Conservation (phyloP, 352 stramenopile genomes). For the Phytopythium litorale region DNA sequence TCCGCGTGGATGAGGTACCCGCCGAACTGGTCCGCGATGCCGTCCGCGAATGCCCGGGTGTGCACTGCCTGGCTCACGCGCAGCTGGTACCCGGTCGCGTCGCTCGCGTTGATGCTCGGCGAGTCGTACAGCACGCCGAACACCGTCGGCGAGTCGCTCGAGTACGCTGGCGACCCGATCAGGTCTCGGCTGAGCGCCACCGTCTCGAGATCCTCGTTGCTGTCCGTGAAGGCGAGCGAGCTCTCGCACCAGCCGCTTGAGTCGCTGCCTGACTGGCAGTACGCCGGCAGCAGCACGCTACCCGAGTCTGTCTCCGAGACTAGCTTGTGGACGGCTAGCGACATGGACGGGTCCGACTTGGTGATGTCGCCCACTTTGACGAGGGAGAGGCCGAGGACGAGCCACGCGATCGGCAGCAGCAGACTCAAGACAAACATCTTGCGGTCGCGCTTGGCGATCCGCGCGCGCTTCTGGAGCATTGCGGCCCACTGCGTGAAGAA, state of each 20-base stretch:
- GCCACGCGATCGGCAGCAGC: constrained; percentile 75
- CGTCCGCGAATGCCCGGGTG: constrained; percentile 29
- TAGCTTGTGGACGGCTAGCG: not conserved
- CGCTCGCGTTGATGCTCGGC: constrained; percentile 18
- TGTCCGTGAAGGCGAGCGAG: constrained; percentile 24
- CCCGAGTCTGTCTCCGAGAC: not conserved
- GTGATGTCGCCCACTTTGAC: constrained; percentile 35
- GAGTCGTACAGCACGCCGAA: constrained; percentile 30
- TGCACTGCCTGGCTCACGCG: constrained; percentile 31
- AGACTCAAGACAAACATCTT: constrained; percentile 78
- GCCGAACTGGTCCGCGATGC: constrained; percentile 46
- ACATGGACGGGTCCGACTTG: constrained; percentile 4
- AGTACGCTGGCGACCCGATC: constrained; percentile 13
- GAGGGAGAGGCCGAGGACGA: constrained; percentile 66
- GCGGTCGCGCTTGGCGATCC: constrained; percentile 90
- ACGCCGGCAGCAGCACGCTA: constrained; percentile 29
- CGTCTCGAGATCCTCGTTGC: not conserved
- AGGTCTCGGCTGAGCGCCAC: constrained; percentile 14
- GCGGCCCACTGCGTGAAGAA: constrained; percentile 88
- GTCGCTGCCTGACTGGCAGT: constrained; percentile 32
- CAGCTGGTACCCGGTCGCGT: constrained; percentile 30
- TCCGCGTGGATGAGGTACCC: constrained; percentile 27
- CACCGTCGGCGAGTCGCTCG: constrained; percentile 15
- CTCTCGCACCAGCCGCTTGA: constrained; percentile 44
- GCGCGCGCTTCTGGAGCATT: constrained; percentile 87